Base-by-base conservation (phyloP, 1,139 yeast genomes). In the Taiozyma onychis region DNA sequence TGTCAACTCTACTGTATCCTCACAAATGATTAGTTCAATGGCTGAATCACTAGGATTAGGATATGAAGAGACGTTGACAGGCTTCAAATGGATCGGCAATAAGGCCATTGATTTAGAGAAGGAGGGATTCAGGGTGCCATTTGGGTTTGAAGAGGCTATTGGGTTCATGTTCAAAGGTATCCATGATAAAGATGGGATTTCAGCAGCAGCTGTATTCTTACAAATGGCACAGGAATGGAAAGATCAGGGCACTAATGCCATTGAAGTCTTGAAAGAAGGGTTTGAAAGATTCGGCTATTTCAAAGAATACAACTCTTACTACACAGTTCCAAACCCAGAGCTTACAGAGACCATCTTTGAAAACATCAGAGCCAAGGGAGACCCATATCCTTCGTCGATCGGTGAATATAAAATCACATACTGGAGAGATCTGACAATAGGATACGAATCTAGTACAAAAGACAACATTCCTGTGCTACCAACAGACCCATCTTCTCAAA, bases 51-150 rank as follows among this genome's bases (percentile, higher is more conserved):
- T 80, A 49, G 85, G 85, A 0, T 84, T 86, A 64, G 72, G 79
- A 45, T 87, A 76, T 67, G 77, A 73, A 44, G 98, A 93, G 54
- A 91, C 98, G 0, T 73, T 93, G 49, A 93, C 98, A 1, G 98
- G 99, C 1, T 93, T 93, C 72, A 93, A 93, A 68, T 93, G 99
- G 99, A 86, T 93, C 47, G 99, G 98, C 3, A 93, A 93, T 65
- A 78, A 82, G 55, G 95, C 97, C 1, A 80, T 85, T 39, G 88
- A 84, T 27, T 71, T 88, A 51, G 89, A 85, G 56, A 58, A 65
- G 0, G 67, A 78, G 42, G 96, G 96, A 0, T 81, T 65, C 59
- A 59, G 50, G 7, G 96, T 91, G 2, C 96, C 97, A 0, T 89
- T 90, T 72, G 97, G 88, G 0, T 93, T 79, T 64, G 99, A 93